These are phyloP conservation scores for Paraurostyla sp. DNA, from an alignment of 73 alveolate genomes.

Conservation along the genomic window DNA sequence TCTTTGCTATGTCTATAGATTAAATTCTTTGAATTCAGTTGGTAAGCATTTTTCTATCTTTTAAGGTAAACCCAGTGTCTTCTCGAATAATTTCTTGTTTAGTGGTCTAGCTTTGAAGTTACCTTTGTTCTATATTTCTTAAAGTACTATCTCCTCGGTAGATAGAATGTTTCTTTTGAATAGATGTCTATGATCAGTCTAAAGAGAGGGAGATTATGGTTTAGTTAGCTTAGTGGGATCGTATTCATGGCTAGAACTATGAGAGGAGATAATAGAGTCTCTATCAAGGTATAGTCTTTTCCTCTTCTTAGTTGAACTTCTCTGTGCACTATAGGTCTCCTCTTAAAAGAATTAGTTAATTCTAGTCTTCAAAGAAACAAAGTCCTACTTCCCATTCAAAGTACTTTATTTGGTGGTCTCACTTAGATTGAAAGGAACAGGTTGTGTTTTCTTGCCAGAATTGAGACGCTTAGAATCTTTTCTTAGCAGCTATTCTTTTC, in stretches of 20 bases:
- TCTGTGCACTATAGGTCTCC: background rate
- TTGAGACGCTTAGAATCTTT: background rate
- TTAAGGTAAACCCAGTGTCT: background rate
- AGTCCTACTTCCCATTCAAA: background rate
- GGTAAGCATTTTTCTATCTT: background rate
- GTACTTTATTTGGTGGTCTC: slow-evolving; percentile 31
- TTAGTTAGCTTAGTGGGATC: background rate
- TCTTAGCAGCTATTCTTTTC: background rate
- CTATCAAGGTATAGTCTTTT: slow-evolving; percentile 3
- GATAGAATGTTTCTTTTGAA: background rate
- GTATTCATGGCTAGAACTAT: background rate
- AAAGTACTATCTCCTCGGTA: slow-evolving; percentile 16
- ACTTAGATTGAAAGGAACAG: slow-evolving; percentile 39
- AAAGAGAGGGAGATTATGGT: background rate
- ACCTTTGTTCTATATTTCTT: slow-evolving; percentile 11
- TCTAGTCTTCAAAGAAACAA: slow-evolving; percentile 7
- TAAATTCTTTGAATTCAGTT: slow-evolving; percentile 26
- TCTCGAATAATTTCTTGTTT: slow-evolving; percentile 38
- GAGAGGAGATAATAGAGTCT: background rate
- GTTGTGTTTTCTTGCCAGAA: slow-evolving; percentile 47
- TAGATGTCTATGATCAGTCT: background rate
- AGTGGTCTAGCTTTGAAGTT: slow-evolving; percentile 52
- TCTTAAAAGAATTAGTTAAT: slow-evolving; percentile 26
- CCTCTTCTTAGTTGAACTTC: slow-evolving; percentile 12
- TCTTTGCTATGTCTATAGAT: slow-evolving; percentile 5